These are phyloP conservation scores for Heterococcus sp. DNA, from an alignment of 108 stramenopile genomes.

Conservation along the genomic window DNA sequence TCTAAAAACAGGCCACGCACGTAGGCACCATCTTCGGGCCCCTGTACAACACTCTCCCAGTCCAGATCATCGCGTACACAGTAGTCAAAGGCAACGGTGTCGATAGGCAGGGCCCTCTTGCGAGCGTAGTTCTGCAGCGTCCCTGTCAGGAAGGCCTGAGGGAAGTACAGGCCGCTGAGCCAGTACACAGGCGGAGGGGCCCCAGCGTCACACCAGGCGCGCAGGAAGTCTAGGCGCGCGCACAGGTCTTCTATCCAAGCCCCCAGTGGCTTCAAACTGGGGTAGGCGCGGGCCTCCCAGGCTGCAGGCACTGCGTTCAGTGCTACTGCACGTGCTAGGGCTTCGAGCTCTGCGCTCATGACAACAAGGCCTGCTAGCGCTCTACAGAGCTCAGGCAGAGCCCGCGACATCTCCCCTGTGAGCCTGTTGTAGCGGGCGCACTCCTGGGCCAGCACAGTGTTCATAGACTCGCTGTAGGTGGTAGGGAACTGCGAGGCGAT, in stretches of 20 bases:
- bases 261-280: conserved; percentile 63
- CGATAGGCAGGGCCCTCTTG: conserved; percentile 61
- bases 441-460: conserved; percentile 60
- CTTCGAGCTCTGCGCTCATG: conserved; percentile 64
- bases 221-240: conserved; percentile 51
- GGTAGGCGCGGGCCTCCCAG: conserved; percentile 60
- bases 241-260: conserved; percentile 65
- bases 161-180: conserved; percentile 66
- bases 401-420: conserved; percentile 31
- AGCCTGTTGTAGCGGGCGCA: conserved; percentile 63
- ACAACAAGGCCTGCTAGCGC: conserved; percentile 65
- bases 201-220: conserved; percentile 48
- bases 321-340: conserved; percentile 65
- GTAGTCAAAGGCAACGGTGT: conserved; percentile 60
- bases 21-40: conserved; percentile 59
- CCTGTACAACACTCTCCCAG: not conserved
- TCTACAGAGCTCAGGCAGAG: conserved; percentile 55
- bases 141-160: conserved; percentile 68
- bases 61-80: conserved; percentile 19
- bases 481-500: conserved; percentile 59
- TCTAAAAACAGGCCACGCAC: conserved; percentile 61
- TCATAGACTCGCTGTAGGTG: conserved; percentile 64
- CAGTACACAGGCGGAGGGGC: conserved; percentile 57
- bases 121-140: conserved; percentile 68
- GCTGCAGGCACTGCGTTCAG: conserved; percentile 51